phyloP scores from a whole-genome alignment of 306 rosid species.

The Begonia loranthoides region DNA sequence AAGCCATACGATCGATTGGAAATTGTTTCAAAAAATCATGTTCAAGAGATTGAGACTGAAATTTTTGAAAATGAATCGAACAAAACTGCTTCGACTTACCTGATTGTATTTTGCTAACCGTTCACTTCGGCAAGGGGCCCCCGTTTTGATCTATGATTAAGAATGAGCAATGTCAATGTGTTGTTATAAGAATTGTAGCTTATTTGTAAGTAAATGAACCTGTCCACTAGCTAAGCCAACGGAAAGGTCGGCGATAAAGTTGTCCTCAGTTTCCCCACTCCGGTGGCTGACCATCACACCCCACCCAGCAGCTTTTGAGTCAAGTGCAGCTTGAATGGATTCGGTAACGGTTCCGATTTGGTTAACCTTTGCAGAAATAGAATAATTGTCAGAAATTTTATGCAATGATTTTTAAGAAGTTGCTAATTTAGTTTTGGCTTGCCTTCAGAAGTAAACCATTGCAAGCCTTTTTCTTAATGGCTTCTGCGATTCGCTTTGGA shows the following conservation, averaged over 20 bases:
- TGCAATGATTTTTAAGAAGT: too few relatives aligned
- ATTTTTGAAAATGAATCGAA: background rate
- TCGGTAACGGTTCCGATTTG: conserved; percentile 94
- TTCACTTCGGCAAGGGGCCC: conserved; percentile 98
- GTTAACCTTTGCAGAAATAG: conserved; percentile 52
- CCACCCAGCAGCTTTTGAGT: conserved; percentile 98
- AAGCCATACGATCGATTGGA: background rate
- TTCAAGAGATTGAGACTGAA: background rate
- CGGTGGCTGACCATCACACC: conserved; percentile 99
- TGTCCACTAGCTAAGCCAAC: conserved; percentile 99
- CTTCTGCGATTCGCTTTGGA: conserved; percentile 83
- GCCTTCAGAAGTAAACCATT: conserved; percentile 92
- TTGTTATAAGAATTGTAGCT: background rate
- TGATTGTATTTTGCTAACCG: conserved; percentile 98
- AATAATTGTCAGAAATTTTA: conserved; percentile 7
- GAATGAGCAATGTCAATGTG: background rate
- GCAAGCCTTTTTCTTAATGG: conserved; percentile 82
- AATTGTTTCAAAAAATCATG: background rate
- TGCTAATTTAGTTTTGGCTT: conserved; percentile 10
- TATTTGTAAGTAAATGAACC: conserved; percentile 29
- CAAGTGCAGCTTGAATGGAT: conserved; percentile 94
- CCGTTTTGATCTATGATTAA: conserved; percentile 67
- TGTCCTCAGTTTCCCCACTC: conserved; percentile 98
- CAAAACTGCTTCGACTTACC: conserved; percentile 25
- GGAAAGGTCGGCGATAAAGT: conserved; percentile 97